Percentiles rank a stretch among this genome's conserved stretches.
These are phyloP conservation scores for Periconia sp. DNA, from an alignment of 2,329 filamentous ascomycete species.

Conservation along the genomic window DNA sequence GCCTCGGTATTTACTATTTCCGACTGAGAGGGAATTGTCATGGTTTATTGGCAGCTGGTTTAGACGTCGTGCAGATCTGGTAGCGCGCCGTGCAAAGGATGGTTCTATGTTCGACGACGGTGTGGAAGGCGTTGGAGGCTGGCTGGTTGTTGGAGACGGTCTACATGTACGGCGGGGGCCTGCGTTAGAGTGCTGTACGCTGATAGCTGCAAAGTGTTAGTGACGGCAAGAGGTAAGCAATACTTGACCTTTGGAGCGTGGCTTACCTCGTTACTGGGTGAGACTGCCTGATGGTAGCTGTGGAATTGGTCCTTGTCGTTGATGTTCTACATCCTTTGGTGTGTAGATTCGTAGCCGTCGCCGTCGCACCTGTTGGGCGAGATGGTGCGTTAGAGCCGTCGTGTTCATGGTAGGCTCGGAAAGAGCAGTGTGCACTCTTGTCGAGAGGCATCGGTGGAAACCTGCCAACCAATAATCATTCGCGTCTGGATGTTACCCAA, in stretches of 20 bases:
- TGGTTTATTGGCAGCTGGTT: neutral
- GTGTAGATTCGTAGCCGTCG: constrained; percentile 4
- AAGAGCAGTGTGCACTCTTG: too few species aligned
- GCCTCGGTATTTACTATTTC: too few species aligned
- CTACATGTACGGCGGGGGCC: neutral
- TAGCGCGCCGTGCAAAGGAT: constrained; percentile 4
- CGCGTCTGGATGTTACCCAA: too few species aligned
- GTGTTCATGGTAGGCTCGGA: too few species aligned
- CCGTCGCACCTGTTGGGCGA: constrained; percentile 3
- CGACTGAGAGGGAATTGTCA: too few species aligned
- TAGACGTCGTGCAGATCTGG: neutral
- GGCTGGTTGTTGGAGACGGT: neutral
- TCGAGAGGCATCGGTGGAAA: too few species aligned
- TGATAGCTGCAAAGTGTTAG: neutral
- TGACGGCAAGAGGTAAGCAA: neutral
- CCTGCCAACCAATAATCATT: too few species aligned
- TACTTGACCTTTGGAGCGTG: neutral
- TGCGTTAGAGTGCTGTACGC: neutral
- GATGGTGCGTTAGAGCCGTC: constrained; percentile 6
- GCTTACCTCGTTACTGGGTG: neutral
- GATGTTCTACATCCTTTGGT: constrained; percentile 3
- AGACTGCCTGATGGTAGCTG: neutral
- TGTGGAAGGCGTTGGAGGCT: too few species aligned
- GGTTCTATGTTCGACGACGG: constrained; percentile 3
- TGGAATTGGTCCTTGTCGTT: neutral